Evolutionary conservation across 805 yeast genomes (phyloP).

Genomic region (Hanseniaspora nectarophila): DNA sequence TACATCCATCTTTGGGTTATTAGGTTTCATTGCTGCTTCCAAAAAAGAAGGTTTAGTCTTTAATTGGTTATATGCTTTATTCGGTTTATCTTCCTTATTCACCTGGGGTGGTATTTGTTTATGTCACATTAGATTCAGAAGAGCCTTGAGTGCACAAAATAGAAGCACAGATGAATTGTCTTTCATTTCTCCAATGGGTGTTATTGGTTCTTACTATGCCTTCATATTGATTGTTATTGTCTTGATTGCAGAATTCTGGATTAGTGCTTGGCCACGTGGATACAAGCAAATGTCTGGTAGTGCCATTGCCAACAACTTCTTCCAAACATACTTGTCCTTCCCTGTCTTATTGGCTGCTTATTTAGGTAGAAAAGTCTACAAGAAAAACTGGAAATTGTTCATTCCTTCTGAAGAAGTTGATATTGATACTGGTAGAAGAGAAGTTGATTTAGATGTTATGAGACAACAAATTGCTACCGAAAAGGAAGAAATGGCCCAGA

Average conservation of each 20-base stretch:
- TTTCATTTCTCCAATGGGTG: conserved; percentile 56
- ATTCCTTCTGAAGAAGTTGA: conserved; percentile 11
- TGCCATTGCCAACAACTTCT: conserved; percentile 40
- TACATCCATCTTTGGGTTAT: conserved; percentile 43
- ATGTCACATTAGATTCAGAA: conserved; percentile 52
- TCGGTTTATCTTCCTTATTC: conserved; percentile 50
- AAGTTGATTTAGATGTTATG: conserved; percentile 32
- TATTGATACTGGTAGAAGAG: conserved; percentile 15
- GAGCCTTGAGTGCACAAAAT: conserved; percentile 53
- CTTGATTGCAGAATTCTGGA: conserved; percentile 70
- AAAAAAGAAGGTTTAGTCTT: conserved; percentile 43
- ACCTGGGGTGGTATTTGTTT: conserved; percentile 53
- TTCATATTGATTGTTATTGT: conserved; percentile 45
- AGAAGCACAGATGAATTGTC: conserved; percentile 54
- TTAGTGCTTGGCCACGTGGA: conserved; percentile 61
- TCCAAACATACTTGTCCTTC: conserved; percentile 51
- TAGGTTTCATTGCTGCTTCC: conserved; percentile 49
- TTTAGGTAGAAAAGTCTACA: conserved; percentile 47
- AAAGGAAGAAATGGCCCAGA: conserved; percentile 31
- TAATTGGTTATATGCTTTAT: conserved; percentile 51
- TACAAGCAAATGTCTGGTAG: conserved; percentile 35
- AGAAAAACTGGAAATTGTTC: conserved; percentile 31
- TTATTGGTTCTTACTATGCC: conserved; percentile 57
- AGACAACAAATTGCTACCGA: conserved; percentile 45
- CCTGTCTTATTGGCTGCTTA: conserved; percentile 51